phyloP scores from a whole-genome alignment of 192 early-diverging fungal species.

The Backusella morwellensis region DNA sequence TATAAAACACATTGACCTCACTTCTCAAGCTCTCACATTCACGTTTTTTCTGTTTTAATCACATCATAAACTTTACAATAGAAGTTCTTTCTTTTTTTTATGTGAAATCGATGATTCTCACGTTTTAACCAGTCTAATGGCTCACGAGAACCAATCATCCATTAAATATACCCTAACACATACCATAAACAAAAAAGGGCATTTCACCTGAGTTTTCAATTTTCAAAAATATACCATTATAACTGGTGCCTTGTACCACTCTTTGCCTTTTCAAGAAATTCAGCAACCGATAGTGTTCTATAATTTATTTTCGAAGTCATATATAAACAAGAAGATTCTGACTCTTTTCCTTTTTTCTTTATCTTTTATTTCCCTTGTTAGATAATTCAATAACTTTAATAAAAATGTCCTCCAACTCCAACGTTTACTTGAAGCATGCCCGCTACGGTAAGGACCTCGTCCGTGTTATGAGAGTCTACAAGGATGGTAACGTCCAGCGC shows the following conservation, averaged over 20 bases:
- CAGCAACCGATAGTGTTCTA: neutral
- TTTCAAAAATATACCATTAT: neutral
- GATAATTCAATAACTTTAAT: neutral
- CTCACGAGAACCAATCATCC: neutral
- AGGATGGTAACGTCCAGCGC: constrained; percentile 57
- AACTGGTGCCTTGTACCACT: neutral
- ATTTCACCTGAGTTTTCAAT: neutral
- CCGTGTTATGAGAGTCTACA: constrained; percentile 69
- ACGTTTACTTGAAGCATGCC: constrained; percentile 41
- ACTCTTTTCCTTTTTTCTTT: neutral
- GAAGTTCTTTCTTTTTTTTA: neutral
- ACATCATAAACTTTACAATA: neutral
- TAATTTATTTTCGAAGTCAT: neutral
- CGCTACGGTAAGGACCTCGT: constrained; percentile 80
- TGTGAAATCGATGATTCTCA: neutral
- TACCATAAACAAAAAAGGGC: neutral
- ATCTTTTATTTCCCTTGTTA: neutral
- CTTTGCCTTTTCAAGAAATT: neutral
- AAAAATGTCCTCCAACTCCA: constrained; percentile 21
- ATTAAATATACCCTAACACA: neutral
- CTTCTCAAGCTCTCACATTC: neutral
- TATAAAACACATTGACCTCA: neutral
- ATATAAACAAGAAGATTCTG: neutral
- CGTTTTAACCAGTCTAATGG: constrained; percentile 37
- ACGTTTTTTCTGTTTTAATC: neutral